Evolutionary conservation across 164 flowering plant species (phyloP).

Genomic region (Amborella trichopoda): DNA sequence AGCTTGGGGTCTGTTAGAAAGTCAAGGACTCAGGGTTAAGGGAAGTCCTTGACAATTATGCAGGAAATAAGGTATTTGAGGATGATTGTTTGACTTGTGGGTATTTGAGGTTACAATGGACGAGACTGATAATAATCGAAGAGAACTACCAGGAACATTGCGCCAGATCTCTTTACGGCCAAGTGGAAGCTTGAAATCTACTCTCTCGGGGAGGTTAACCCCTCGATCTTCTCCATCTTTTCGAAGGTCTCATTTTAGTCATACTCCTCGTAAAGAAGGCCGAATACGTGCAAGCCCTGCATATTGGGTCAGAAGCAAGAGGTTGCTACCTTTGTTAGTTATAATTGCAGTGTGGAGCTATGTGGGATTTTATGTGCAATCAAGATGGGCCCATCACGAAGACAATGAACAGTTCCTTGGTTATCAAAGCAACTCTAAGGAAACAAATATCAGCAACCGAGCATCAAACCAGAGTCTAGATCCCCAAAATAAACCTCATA

Average conservation of each 20-base stretch:
- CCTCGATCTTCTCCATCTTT: conserved; percentile 69
- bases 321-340: conserved; percentile 70
- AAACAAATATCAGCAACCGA: no score
- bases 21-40: no score
- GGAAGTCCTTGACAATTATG: no score
- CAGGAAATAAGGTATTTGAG: no score
- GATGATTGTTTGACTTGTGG: no score
- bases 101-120: conserved; percentile 35
- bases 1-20: no score
- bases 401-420: conserved; percentile 40
- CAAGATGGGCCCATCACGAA: conserved; percentile 92
- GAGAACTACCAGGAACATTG: conserved; percentile 22
- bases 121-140: conserved; percentile 23
- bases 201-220: conserved; percentile 64
- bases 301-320: conserved; percentile 56
- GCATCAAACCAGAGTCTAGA: no score
- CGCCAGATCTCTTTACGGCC: conserved; percentile 39
- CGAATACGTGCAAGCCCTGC: conserved; percentile 21
- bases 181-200: conserved; percentile 42
- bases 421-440: conserved; percentile 40
- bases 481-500: no score
- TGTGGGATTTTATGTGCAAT: conserved; percentile 83
- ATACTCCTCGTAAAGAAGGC: conserved; percentile 69
- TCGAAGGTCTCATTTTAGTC: conserved; percentile 41
- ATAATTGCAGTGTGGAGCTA: conserved; percentile 93